Base-by-base conservation (phyloP, 1,284 basidiomycete species). In the Austroboletus novae-zelandiae region DNA sequence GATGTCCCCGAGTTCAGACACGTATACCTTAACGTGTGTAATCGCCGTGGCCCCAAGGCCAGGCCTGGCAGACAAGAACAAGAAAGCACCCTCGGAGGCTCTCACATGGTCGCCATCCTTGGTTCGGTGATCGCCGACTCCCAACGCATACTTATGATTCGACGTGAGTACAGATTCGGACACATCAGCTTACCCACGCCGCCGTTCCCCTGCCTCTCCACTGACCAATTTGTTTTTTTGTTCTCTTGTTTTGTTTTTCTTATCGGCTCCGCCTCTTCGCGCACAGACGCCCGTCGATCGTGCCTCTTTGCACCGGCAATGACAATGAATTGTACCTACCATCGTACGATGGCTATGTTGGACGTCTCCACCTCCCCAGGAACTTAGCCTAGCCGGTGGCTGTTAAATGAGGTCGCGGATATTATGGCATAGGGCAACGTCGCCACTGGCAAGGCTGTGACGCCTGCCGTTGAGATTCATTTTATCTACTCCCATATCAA, bases 271-370 rank as follows among this genome's bases (percentile, higher is more conserved):
- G 47, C 53, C 32, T 29, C 43, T 43, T 45, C 49, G 48, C 55
- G 48, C 48, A 47, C 20, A 3, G 20, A 23, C 20, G 5, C 27
- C 23, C 4, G 15, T 25, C 10, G 9, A 30, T 15, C 5, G 43
- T 32, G 25, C 47, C 47, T 48, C 9, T 42, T 23, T 27, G 4
- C 23, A 14, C 30, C 34, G 20, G 20, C 20, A 23, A 23, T 23
- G 17, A 37, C 30, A 43, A 39, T 36, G 30, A 34, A 34, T 13
- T 7, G 18, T 55, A 13, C 35, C 47, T 37, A 18, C 36, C 8
- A 43, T 36, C 61, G 37, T 39, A 47, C 20, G 35, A 30, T 48
- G 51, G 59, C 59, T 58, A 57, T 64, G 60, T 37, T 17, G 9
- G 17, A 4, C n/a, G 9, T 32, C 27, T 17, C 15, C 31, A 15